A percentile compares a stretch with the other conserved stretches of the same genome.
Evolutionary conservation across 148 eudicot species (phyloP).

Genomic region (Camellia lanceoleosa): DNA sequence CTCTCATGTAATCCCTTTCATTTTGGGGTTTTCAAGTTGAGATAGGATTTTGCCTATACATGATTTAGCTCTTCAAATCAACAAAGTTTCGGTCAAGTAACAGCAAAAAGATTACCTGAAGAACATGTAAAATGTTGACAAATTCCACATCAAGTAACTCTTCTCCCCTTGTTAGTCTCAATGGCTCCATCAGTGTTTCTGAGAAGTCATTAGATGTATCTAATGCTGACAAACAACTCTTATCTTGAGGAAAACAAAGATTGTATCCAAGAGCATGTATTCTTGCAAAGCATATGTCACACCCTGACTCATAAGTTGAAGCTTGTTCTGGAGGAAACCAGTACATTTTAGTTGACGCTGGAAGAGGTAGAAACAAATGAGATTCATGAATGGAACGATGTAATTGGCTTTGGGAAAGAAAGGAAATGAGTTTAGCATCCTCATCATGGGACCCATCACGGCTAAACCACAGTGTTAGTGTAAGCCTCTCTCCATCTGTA

Average conservation of each 20-base stretch:
- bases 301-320: slow-evolving; percentile 56
- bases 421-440: slow-evolving; percentile 73
- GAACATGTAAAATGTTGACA: slow-evolving; percentile 69
- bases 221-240: slow-evolving; percentile 20
- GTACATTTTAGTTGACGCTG: slow-evolving; percentile 85
- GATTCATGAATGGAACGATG: slow-evolving; percentile 21
- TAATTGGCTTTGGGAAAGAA: slow-evolving; percentile 34
- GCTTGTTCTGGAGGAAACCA: slow-evolving; percentile 69
- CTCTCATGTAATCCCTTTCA: background rate
- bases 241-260: slow-evolving; percentile 35
- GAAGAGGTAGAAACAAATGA: slow-evolving; percentile 43
- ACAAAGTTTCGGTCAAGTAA: background rate
- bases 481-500: slow-evolving; percentile 75
- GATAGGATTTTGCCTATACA: background rate
- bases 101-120: slow-evolving; percentile 62
- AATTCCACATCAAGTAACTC: slow-evolving; percentile 48
- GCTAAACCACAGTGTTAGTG: slow-evolving; percentile 88
- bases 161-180: slow-evolving; percentile 47
- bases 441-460: slow-evolving; percentile 78
- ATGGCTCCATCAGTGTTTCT: slow-evolving; percentile 45
- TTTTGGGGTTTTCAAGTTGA: background rate
- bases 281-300: slow-evolving; percentile 75
- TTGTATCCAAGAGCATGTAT: slow-evolving; percentile 54
- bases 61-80: background rate
- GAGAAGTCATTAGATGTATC: slow-evolving; percentile 27